phyloP scores from a whole-genome alignment of 176 grass and related monocot genomes.

The Carex parvula region DNA sequence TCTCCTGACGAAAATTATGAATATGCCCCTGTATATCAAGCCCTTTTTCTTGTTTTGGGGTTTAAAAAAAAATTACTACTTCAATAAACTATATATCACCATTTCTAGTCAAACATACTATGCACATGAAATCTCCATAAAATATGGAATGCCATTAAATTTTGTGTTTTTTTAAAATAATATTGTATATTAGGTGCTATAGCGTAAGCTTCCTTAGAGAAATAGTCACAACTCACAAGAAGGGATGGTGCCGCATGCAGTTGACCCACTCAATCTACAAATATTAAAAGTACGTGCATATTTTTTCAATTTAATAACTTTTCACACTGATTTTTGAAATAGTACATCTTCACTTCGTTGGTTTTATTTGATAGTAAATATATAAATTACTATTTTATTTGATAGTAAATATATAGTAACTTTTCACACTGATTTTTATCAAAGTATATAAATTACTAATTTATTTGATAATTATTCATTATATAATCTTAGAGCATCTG shows the following conservation, averaged over 20 bases:
- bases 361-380: no score
- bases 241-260: neutral
- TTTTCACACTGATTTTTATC: no score
- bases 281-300: neutral
- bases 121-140: neutral
- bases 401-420: no score
- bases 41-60: neutral
- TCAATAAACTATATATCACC: neutral
- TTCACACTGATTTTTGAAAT: neutral
- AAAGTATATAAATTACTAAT: no score
- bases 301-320: neutral
- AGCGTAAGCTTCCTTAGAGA: neutral
- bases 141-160: neutral
- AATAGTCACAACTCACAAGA: neutral
- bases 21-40: neutral
- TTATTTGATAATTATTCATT: no score
- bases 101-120: neutral
- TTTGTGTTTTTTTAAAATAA: no score
- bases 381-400: no score
- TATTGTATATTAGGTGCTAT: neutral
- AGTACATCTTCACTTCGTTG: neutral
- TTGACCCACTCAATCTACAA: neutral
- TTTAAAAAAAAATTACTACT: neutral
- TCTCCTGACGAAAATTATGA: no score
- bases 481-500: no score